A percentile compares a stretch with the other conserved stretches of the same genome.
These are phyloP conservation scores for Bertia moriformis DNA, from an alignment of 2,329 filamentous ascomycete species.

Conservation along the genomic window DNA sequence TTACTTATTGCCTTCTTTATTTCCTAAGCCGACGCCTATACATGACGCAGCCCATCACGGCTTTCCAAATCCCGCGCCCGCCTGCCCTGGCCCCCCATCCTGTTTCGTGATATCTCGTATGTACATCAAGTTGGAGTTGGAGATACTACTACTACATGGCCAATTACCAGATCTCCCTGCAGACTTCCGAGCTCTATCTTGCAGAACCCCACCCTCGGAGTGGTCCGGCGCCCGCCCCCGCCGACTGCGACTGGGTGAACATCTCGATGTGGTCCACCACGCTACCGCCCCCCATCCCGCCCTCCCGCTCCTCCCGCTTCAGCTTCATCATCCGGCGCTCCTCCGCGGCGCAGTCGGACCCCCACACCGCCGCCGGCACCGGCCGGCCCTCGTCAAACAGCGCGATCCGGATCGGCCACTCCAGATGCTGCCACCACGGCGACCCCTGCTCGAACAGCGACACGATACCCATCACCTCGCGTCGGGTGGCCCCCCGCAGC, in stretches of 20 bases:
- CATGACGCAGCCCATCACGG: too few relatives aligned
- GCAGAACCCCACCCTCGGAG: neutral
- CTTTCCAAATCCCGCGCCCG: too few relatives aligned
- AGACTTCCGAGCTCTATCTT: neutral
- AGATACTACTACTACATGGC: neutral
- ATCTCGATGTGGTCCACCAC: neutral
- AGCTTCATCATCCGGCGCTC: too few relatives aligned
- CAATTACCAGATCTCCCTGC: neutral
- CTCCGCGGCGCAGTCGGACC: slow-evolving; percentile 31
- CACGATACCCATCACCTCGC: slow-evolving; percentile 50
- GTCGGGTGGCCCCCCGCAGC: slow-evolving; percentile 50
- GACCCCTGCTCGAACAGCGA: slow-evolving; percentile 40
- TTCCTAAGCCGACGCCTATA: too few relatives aligned
- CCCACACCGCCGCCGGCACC: slow-evolving; percentile 44
- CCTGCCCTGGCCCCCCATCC: neutral
- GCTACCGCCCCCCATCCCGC: neutral
- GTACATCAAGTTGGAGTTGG: too few relatives aligned
- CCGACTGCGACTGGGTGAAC: neutral
- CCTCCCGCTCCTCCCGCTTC: neutral
- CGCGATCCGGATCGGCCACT: slow-evolving; percentile 45
- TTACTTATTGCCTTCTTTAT: too few relatives aligned
- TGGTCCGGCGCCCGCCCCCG: neutral
- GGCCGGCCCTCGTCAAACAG: slow-evolving; percentile 30
- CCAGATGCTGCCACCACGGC: slow-evolving; percentile 44
- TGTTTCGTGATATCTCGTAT: neutral